Conservation (phyloP, 768 basidiomycete genomes). For the Postia placenta region DNA sequence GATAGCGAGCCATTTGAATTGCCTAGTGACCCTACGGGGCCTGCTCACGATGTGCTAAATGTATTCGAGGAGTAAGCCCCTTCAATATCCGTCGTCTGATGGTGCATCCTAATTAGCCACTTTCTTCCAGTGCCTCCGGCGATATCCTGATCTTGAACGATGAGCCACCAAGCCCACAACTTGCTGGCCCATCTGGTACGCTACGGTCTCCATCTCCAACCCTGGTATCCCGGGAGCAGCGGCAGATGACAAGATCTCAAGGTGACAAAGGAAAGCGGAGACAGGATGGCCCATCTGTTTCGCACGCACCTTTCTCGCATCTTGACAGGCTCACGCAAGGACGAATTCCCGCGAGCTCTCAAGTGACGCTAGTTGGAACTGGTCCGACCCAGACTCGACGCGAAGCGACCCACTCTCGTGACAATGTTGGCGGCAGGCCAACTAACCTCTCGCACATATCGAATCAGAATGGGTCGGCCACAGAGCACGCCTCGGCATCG, state of each 20-base stretch:
- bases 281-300: neutral
- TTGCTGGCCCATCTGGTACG: conserved; percentile 13
- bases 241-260: no score
- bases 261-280: no score
- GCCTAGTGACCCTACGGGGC: neutral
- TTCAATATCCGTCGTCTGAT: neutral
- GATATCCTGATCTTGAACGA: no score
- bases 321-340: neutral
- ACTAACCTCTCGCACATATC: no score
- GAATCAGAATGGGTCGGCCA: no score
- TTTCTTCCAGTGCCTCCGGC: no score
- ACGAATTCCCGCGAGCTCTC: conserved; percentile 3
- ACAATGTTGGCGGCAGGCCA: neutral
- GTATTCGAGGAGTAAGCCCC: neutral
- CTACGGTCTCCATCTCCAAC: conserved; percentile 6
- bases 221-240: no score
- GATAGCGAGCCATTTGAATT: conserved; percentile 1
- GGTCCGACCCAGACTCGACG: neutral
- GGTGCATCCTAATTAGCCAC: no score
- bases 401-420: neutral
- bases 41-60: neutral
- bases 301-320: neutral
- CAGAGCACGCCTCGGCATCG: no score
- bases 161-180: no score
- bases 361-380: conserved; percentile 4